Percentiles rank a stretch among this genome's conserved stretches.
Conservation (phyloP, 495 filamentous ascomycete species). For the Neurospora sublineolata region DNA sequence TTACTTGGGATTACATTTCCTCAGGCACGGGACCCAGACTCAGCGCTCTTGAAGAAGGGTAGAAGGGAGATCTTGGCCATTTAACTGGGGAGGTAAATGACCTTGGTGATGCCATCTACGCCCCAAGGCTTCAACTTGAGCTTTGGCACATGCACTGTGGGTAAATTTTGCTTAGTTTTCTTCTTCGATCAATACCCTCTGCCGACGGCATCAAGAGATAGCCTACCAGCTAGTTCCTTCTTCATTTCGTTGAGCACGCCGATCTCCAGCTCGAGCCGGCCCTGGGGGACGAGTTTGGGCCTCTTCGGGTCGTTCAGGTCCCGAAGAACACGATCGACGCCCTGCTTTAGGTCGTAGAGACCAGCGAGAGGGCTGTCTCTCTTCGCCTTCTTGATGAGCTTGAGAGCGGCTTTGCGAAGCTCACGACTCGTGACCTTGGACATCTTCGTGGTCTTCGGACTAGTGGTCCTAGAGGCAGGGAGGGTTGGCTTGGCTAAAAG, state of each 20-base stretch:
- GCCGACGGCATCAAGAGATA: neutral
- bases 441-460: neutral
- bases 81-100: neutral
- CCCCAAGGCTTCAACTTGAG: neutral
- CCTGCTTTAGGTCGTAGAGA: neutral
- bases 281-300: neutral
- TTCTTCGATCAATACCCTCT: too few species aligned
- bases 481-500: too few species aligned
- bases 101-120: neutral
- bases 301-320: neutral
- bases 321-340: neutral
- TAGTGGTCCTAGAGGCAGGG: neutral
- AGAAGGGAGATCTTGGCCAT: too few species aligned
- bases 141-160: neutral
- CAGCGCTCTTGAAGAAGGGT: too few species aligned
- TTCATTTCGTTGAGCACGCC: rapidly evolving
- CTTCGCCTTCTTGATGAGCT: neutral
- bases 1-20: too few species aligned
- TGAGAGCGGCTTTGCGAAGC: neutral
- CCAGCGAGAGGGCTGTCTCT: neutral
- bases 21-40: too few species aligned
- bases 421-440: rapidly evolving
- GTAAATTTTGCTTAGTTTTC: neutral
- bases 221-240: neutral
- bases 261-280: neutral